Conservation (phyloP, 1,284 basidiomycete species). For the Papiliotrema laurentii region DNA sequence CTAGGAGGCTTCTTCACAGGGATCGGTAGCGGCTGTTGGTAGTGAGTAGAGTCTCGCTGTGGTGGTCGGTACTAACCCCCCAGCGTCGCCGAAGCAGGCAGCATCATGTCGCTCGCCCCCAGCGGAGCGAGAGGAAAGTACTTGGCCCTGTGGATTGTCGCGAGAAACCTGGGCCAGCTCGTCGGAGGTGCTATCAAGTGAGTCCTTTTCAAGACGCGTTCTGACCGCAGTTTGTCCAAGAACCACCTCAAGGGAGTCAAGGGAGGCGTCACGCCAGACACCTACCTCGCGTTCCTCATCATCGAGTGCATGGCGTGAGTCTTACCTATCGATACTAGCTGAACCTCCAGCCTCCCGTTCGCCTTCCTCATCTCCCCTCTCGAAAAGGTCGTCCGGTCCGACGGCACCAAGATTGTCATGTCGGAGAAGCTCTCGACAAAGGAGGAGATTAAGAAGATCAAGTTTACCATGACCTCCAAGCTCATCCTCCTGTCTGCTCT, state of each 20-base stretch:
- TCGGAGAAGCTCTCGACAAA: slow-evolving; percentile 7
- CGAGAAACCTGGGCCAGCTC: slow-evolving; percentile 15
- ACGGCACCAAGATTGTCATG: slow-evolving; percentile 18
- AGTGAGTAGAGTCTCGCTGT: slow-evolving; percentile 1
- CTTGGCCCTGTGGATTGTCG: slow-evolving; percentile 16
- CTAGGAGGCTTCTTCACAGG: slow-evolving; percentile 13
- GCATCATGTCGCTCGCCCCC: slow-evolving; percentile 24
- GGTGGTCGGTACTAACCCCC: neutral
- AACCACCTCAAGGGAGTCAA: slow-evolving; percentile 11
- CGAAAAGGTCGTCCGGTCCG: slow-evolving; percentile 16
- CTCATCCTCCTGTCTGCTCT: slow-evolving; percentile 7
- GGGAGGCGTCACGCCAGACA: slow-evolving; percentile 17
- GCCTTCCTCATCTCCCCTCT: slow-evolving; percentile 20
- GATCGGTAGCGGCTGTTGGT: slow-evolving; percentile 14
- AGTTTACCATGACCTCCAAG: slow-evolving; percentile 6
- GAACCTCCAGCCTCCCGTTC: slow-evolving; percentile 12
- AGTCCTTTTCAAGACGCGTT: neutral
- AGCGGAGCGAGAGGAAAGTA: slow-evolving; percentile 16
- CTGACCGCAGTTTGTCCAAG: slow-evolving; percentile 8
- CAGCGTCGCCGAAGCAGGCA: slow-evolving; percentile 22
- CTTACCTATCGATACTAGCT: neutral
- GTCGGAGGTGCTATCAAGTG: slow-evolving; percentile 28
- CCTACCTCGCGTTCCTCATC: slow-evolving; percentile 21
- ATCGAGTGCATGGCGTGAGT: slow-evolving; percentile 24
- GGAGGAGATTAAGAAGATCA: slow-evolving; percentile 4